These are phyloP conservation scores for Curvularia eragrostidis DNA, from an alignment of 2,329 filamentous ascomycete species.

Conservation along the genomic window DNA sequence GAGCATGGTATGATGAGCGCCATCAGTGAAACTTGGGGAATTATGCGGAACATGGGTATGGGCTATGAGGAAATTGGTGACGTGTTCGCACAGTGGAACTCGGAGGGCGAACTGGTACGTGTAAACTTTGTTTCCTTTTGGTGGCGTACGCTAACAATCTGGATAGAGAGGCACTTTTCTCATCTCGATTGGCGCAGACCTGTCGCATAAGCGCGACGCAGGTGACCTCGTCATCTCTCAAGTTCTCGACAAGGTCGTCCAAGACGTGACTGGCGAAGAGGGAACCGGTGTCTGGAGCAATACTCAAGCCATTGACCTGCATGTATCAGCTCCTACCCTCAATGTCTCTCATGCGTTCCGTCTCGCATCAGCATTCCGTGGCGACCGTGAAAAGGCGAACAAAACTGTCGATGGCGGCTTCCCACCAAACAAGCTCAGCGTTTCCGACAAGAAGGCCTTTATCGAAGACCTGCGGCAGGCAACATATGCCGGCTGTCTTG, in stretches of 20 bases:
- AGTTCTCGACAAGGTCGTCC: slow-evolving; percentile 73
- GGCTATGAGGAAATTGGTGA: slow-evolving; percentile 66
- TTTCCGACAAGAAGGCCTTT: slow-evolving; percentile 52
- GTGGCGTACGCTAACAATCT: slow-evolving; percentile 5
- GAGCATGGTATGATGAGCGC: slow-evolving; percentile 74
- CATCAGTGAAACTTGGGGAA: slow-evolving; percentile 69
- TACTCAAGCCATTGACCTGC: slow-evolving; percentile 65
- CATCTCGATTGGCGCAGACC: slow-evolving; percentile 67
- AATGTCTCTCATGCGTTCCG: slow-evolving; percentile 68
- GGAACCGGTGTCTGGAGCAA: slow-evolving; percentile 72
- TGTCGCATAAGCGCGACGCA: slow-evolving; percentile 61
- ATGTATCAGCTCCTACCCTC: slow-evolving; percentile 71
- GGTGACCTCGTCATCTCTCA: slow-evolving; percentile 62
- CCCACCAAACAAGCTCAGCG: slow-evolving; percentile 46
- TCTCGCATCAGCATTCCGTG: slow-evolving; percentile 67
- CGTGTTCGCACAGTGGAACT: slow-evolving; percentile 67
- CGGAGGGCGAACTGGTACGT: slow-evolving; percentile 61
- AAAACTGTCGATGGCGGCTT: slow-evolving; percentile 55
- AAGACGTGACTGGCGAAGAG: slow-evolving; percentile 70
- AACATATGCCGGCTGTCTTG: slow-evolving; percentile 67
- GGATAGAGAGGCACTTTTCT: slow-evolving; percentile 63
- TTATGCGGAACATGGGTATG: slow-evolving; percentile 67
- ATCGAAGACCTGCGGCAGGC: slow-evolving; percentile 66
- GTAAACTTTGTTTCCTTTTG: background rate
- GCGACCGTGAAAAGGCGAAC: slow-evolving; percentile 60